Evolutionary conservation across 2,329 filamentous ascomycete genomes (phyloP), one percentile per base, ranked within the genome.

Genomic region (Aspergillus novofumigatus): DNA sequence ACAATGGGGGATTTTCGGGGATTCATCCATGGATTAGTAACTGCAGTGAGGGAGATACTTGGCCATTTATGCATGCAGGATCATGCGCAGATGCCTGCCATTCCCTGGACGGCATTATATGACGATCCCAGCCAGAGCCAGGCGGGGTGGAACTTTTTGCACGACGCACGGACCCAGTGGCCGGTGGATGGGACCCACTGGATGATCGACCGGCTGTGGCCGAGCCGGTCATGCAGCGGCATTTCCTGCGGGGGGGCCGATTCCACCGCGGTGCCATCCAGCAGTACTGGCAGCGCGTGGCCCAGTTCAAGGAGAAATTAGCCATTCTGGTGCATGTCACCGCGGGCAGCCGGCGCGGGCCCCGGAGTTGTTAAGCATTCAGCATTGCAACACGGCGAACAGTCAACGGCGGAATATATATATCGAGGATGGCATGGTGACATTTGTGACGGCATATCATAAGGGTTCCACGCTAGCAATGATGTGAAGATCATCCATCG

Each of bases 1-100:
- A 59, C 23, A 3, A 59, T 59, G 49, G 41, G 51, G 4, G 42
- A 50, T 11, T 57, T 59, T 26, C 35, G 44, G 3, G 41, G 41
- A 8, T 20, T 42, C 41, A 10, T 21, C 41, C n/a, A 42, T 21
- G 9, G 41, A 2, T 10, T 42, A 2, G 41, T 42, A 0, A 42
- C 41, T 1, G n/a, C n/a, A 9, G n/a, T n/a, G 3, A 1, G 9
- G 41, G 41, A 42, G 7, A 42, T 42, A 20, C 7, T 42, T 3
- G 20, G 17, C 41, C n/a, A 42, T 1, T 42, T 42, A 42, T 42
- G n/a, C n/a, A 42, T 42, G n/a, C 20, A 8, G 41, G 20, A 9
- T 2, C 41, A 42, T 42, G n/a, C 20, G 1, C 3, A 42, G 41
- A 42, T 42, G 41, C 41, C 41, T n/a, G 7, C 41, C 41, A 42